Evolutionary conservation across 345 rosid species (phyloP).

Genomic region (Zanthoxylum bungeanum): DNA sequence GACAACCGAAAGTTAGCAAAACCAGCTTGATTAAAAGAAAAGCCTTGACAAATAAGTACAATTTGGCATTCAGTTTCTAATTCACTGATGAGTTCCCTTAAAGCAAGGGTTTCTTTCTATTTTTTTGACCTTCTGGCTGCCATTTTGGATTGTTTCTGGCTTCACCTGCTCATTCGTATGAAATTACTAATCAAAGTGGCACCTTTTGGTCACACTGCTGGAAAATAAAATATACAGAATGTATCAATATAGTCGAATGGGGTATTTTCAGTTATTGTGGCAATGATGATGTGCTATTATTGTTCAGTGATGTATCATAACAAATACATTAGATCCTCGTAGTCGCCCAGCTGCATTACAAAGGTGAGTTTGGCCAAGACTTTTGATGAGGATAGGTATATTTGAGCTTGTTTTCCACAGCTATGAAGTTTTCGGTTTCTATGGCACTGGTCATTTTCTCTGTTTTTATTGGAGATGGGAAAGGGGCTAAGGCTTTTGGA

Average conservation of each 20-base stretch:
- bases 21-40: constrained; percentile 30
- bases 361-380: neutral
- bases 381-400: neutral
- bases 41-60: constrained; percentile 12
- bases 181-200: neutral
- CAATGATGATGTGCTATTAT: neutral
- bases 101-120: constrained; percentile 23
- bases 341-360: neutral
- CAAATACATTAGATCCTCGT: neutral
- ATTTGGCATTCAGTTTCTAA: constrained; percentile 13
- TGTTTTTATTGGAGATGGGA: neutral
- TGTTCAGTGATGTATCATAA: neutral
- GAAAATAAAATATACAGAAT: constrained; percentile 10
- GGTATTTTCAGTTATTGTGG: neutral
- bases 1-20: constrained; percentile 30
- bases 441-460: neutral
- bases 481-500: neutral
- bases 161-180: constrained; percentile 9
- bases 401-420: neutral
- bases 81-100: constrained; percentile 16
- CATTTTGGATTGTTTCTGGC: constrained; percentile 2
- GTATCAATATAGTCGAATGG: neutral
- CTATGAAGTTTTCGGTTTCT: neutral
- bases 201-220: neutral
- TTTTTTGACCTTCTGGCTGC: constrained; percentile 14